Conservation (phyloP, 2,329 filamentous ascomycete species). For the Cordyceps farinosa region DNA sequence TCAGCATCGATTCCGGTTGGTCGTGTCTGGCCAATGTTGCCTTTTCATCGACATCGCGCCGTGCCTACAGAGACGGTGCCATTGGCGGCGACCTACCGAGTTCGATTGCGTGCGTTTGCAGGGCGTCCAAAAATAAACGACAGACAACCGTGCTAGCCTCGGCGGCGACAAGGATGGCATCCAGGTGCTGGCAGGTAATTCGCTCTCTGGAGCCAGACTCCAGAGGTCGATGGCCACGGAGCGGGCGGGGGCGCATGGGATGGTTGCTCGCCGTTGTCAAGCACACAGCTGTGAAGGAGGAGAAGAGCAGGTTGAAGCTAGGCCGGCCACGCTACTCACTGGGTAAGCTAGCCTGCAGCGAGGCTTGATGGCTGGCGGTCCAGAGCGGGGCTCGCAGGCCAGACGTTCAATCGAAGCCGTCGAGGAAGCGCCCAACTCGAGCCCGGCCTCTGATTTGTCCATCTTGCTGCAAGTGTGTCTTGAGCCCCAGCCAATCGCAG, state of each 20-base stretch:
- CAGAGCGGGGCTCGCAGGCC: constrained; percentile 2
- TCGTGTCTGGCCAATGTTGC: not conserved
- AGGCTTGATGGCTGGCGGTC: constrained; percentile 13
- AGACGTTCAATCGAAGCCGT: constrained; percentile 19
- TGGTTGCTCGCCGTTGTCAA: constrained; percentile 1
- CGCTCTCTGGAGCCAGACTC: not conserved
- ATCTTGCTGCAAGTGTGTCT: constrained; percentile 2
- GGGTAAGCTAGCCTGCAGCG: constrained; percentile 6
- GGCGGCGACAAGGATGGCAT: not conserved
- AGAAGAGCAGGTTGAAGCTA: not conserved
- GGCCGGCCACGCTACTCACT: not conserved
- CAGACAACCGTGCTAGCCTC: not conserved
- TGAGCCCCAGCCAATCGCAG: constrained; percentile 9
- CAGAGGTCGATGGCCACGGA: not conserved
- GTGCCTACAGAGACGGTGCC: not conserved
- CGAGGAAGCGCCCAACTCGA: constrained; percentile 21
- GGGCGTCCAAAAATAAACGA: not conserved
- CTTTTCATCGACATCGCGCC: not conserved
- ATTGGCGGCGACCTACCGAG: not conserved
- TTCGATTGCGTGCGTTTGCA: constrained; percentile 12
- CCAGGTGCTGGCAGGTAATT: not conserved
- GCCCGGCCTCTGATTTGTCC: constrained; percentile 11
- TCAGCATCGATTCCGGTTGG: not conserved
- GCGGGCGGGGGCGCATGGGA: not conserved
- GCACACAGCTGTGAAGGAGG: not conserved